Conservation (phyloP, 306 rosid genomes). For the Parietaria judaica region DNA sequence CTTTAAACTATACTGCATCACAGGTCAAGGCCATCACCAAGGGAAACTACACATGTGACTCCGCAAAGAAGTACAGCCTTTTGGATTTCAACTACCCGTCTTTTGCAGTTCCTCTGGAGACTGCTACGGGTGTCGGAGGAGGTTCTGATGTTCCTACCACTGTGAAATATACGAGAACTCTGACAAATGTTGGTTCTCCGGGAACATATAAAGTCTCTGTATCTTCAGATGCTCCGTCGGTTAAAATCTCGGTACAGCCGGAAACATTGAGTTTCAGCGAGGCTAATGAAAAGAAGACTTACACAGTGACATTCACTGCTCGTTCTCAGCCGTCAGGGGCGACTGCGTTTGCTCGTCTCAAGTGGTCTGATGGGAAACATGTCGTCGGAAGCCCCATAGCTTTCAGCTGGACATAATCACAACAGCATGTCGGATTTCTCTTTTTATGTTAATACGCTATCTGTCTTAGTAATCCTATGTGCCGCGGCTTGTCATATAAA, state of each 20-base stretch:
- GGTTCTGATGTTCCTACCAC: slow-evolving; percentile 34
- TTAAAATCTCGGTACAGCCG: slow-evolving; percentile 63
- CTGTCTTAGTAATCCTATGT: slow-evolving; percentile 6
- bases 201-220: slow-evolving; percentile 48
- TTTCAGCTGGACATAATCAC: slow-evolving; percentile 57
- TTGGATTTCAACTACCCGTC: slow-evolving; percentile 84
- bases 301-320: slow-evolving; percentile 56
- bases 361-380: slow-evolving; percentile 86
- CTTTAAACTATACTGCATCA: slow-evolving; percentile 44
- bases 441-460: neutral
- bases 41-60: slow-evolving; percentile 39
- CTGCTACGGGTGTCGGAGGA: slow-evolving; percentile 42
- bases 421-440: slow-evolving; percentile 1
- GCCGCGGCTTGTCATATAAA: slow-evolving; percentile 13
- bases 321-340: slow-evolving; percentile 56
- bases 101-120: slow-evolving; percentile 61
- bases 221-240: slow-evolving; percentile 30
- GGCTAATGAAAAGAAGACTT: slow-evolving; percentile 50
- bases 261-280: slow-evolving; percentile 43
- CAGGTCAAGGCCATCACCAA: slow-evolving; percentile 44
- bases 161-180: slow-evolving; percentile 51
- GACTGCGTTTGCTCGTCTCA: slow-evolving; percentile 51
- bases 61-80: slow-evolving; percentile 47
- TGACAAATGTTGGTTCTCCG: slow-evolving; percentile 68
- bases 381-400: slow-evolving; percentile 67